Base-by-base conservation (phyloP, 2,329 filamentous ascomycete genomes). In the Hirsutella thompsonii region DNA sequence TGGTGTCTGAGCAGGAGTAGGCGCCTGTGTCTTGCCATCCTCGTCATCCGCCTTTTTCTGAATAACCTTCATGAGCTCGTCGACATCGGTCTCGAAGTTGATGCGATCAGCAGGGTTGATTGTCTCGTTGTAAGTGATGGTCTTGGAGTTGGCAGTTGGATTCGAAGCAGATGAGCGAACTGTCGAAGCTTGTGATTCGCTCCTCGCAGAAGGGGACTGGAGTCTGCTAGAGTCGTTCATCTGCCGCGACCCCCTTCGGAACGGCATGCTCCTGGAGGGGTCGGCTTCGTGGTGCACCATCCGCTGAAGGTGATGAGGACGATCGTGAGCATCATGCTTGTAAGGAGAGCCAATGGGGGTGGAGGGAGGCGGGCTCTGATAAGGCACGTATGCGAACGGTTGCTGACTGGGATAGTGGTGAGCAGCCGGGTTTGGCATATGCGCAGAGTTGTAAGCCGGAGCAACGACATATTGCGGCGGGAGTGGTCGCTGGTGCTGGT, bases 21-120 rank as follows among this genome's bases (percentile, higher is more conserved):
- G 35, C 8, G 38, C 52, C 33, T 55, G 55, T 44, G 58, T 46
- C 41, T 47, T 40, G 46, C 49, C 49, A 8, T 50, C 51, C 6
- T 63, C 55, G 16, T 59, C 58, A 13, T 68, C 63, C 19, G 69
- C 61, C 53, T 82, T 83, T 36, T 75, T 67, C 58, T 94, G 88
- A 36, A 95, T 90, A 1, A 82, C 77, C 60, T 82, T 87, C 87
- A 95, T 94, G 34, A 96, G 64, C 34, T 79, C 80, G 56, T 95
- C 89, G 30, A 95, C 79, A 44, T 86, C 77, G 0, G 88, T 94
- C n/a, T 76, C 72, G 56, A 89, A 90, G 45, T 74, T 70, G 32
- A 76, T 63, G n/a, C 74, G 66, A 20, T 69, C 59, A 1, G 65
- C 59, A 44, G 67, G 61, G 44, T 66, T 57, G 23, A 68, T 62